phyloP scores from a whole-genome alignment of 345 rosid species.

The Moricandia arvensis region DNA sequence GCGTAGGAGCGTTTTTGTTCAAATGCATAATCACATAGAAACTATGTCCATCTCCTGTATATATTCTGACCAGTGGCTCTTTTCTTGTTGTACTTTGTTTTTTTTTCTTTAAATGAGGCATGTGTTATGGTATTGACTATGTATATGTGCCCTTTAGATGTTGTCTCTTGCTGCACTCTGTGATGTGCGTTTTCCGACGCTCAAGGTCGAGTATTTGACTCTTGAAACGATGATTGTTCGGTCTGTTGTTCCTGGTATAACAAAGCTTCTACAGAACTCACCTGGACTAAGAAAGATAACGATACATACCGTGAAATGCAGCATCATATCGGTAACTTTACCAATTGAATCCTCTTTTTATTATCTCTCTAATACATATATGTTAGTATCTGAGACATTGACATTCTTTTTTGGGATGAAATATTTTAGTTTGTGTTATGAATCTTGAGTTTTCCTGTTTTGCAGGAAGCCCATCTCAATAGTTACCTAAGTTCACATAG shows the following conservation, averaged over 20 bases:
- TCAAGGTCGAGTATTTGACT: conserved; percentile 23
- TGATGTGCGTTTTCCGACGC: conserved; percentile 29
- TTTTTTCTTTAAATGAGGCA: neutral
- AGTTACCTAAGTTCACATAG: conserved; percentile 20
- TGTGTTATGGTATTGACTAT: no score
- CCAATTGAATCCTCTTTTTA: neutral
- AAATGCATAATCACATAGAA: no score
- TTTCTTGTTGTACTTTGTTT: neutral
- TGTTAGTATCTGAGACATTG: neutral
- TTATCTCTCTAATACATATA: neutral
- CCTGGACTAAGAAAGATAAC: conserved; percentile 37
- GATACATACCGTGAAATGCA: conserved; percentile 29
- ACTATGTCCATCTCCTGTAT: no score
- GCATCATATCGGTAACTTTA: conserved; percentile 33
- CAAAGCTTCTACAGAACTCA: conserved; percentile 32
- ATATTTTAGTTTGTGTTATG: neutral
- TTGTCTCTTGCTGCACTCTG: conserved; percentile 28
- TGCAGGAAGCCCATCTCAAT: conserved; percentile 33
- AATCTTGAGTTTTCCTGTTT: neutral
- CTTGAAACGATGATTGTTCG: conserved; percentile 34
- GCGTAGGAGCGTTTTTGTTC: no score
- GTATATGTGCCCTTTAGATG: conserved; percentile 8
- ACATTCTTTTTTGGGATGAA: neutral
- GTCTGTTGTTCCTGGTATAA: conserved; percentile 39
- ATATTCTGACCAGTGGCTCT: neutral